These are phyloP conservation scores for Botrytis elliptica DNA, from an alignment of 2,329 filamentous ascomycete genomes.

Conservation along the genomic window DNA sequence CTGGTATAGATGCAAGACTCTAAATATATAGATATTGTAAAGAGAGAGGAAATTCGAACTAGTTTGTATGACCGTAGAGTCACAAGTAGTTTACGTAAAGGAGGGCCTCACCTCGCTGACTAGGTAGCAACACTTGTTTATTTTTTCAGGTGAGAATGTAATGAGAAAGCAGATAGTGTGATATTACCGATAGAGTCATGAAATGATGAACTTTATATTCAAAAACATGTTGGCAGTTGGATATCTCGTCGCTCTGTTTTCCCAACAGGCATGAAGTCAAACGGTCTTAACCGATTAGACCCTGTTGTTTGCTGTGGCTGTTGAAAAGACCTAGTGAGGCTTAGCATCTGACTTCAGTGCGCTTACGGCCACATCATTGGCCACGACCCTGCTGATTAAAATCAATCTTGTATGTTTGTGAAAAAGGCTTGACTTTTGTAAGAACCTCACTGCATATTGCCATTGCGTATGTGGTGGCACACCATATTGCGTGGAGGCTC, in stretches of 20 bases:
- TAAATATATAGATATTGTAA: neutral
- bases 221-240: neutral
- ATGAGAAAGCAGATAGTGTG: neutral
- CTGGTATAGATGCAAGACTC: neutral
- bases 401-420: neutral
- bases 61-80: neutral
- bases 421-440: neutral
- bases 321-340: constrained; percentile 11
- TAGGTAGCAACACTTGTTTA: neutral
- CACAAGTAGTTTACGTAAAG: neutral
- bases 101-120: neutral
- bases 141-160: neutral
- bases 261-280: neutral
- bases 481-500: neutral
- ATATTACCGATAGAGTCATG: constrained; percentile 8
- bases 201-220: neutral
- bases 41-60: neutral
- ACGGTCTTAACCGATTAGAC: neutral
- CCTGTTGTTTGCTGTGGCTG: constrained; percentile 4
- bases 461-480: neutral
- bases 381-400: neutral
- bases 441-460: neutral
- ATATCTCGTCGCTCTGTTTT: neutral
- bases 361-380: constrained; percentile 11
- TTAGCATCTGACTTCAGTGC: constrained; percentile 16